Percentiles rank a stretch among this genome's conserved stretches.
phyloP scores from a whole-genome alignment of 1,284 basidiomycete species.

The Sanguinoderma infundibulare region DNA sequence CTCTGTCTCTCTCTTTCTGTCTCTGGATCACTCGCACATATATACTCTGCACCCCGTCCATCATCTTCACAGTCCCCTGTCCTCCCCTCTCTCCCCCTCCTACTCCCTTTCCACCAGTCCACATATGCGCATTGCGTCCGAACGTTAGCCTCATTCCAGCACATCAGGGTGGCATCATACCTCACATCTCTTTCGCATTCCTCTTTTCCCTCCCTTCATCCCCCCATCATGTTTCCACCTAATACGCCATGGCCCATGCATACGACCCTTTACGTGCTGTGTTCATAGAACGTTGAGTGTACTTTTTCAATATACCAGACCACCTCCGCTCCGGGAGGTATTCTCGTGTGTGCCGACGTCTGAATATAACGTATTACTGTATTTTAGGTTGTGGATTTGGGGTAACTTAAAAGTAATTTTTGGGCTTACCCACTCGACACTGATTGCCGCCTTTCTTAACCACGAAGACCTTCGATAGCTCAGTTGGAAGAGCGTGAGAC shows the following conservation, averaged over 20 bases:
- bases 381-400: too few relatives aligned
- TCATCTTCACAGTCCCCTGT: too few relatives aligned
- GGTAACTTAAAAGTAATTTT: neutral
- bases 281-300: neutral
- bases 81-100: neutral
- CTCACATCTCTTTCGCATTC: neutral
- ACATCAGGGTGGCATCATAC: neutral
- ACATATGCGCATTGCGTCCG: too few relatives aligned
- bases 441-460: too few relatives aligned
- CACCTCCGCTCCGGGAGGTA: neutral
- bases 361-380: too few relatives aligned
- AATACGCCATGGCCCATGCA: neutral
- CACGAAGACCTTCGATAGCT: constrained; percentile 30
- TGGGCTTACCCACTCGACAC: too few relatives aligned
- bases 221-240: neutral
- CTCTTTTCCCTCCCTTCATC: neutral
- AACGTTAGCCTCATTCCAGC: too few relatives aligned
- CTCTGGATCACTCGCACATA: constrained; percentile 6
- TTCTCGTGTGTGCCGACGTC: neutral
- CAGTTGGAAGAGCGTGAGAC: constrained; percentile 33
- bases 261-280: neutral
- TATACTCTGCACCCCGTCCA: too few relatives aligned
- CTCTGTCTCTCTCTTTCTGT: neutral
- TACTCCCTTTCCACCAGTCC: neutral
- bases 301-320: neutral